Conservation (phyloP, 768 basidiomycete species). For the Mycena rebaudengoi region DNA sequence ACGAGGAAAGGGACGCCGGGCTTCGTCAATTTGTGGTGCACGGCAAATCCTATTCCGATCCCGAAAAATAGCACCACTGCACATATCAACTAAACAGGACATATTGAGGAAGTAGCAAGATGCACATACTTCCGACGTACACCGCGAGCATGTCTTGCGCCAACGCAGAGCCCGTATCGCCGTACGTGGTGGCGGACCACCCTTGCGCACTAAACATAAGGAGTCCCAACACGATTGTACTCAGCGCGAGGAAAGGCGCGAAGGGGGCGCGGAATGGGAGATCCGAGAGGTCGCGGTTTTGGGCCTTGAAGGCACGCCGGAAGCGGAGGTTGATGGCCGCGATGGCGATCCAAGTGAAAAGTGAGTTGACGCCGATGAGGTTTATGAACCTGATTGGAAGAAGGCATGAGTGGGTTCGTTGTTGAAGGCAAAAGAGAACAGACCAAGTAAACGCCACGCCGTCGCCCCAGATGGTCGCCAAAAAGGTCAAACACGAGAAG, state of each 20-base stretch:
- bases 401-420: not conserved
- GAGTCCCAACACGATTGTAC: constrained; percentile 56
- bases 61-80: constrained; percentile 18
- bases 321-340: constrained; percentile 66
- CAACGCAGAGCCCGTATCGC: constrained; percentile 51
- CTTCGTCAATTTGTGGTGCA: constrained; percentile 18
- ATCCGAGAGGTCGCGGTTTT: constrained; percentile 59
- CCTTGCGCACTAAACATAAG: constrained; percentile 66
- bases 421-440: not conserved
- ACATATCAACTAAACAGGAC: not conserved
- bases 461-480: constrained; percentile 67
- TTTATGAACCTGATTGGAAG: constrained; percentile 51
- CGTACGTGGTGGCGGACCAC: constrained; percentile 54
- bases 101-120: no score
- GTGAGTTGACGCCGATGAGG: constrained; percentile 69
- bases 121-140: constrained; percentile 2
- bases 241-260: constrained; percentile 60
- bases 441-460: constrained; percentile 63
- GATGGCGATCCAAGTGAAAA: constrained; percentile 74
- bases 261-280: constrained; percentile 67
- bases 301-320: constrained; percentile 64
- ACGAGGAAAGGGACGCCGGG: constrained; percentile 12
- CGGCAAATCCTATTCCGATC: constrained; percentile 13
- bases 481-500: constrained; percentile 58
- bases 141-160: constrained; percentile 36